Evolutionary conservation across 352 stramenopile species (phyloP), one percentile per base, ranked within the genome.

Genomic region (Phytophthora kernoviae): DNA sequence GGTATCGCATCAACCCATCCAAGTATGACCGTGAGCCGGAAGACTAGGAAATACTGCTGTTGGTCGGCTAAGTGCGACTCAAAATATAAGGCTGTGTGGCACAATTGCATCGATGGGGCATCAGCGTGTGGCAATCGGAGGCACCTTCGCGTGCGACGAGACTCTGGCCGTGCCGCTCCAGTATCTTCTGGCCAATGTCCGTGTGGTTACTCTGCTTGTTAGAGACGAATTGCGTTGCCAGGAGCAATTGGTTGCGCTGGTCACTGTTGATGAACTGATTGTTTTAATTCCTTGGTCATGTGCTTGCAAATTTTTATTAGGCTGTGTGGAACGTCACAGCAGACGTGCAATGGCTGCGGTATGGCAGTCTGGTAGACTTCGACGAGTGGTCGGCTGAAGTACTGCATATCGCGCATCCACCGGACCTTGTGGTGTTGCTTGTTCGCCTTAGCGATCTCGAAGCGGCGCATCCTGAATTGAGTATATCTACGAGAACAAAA

Each of bases 1-100:
- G 83, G 83, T 92, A 90, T 67, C 83, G 83, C 58, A 88, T 92
- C 17, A 75, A 90, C 44, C 78, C 78, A 15, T 66, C 59, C 62
- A 92, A 92, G 60, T 92, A 92, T 58, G 73, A 88, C 8, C 65
- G 68, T n/a, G 70, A 77, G n/a, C 44, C 44, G 3, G 70, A 79
- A n/a, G 74, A 84, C 24, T 84, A 42, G 74, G 53, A 73, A 53
- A 58, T 36, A 73, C 67, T 73, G 70, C 24, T 30, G 24, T 30
- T 30, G 6, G n/a, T 9, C 22, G 9, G 12, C 2, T 33, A 18
- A 21, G 18, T 21, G n/a, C n/a, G 8, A 43, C n/a, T 17, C 37
- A 4, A 21, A 43, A 21, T 43, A 43, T 18, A 8, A 21, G 12
- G 37, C 37, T 1, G 24, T 30, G 24, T 30, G 24, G 3, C 24